Percentiles rank a stretch among this genome's conserved stretches.
Evolutionary conservation across 2,329 filamentous ascomycete genomes (phyloP).

Genomic region (Trichoderma afroharzianum): DNA sequence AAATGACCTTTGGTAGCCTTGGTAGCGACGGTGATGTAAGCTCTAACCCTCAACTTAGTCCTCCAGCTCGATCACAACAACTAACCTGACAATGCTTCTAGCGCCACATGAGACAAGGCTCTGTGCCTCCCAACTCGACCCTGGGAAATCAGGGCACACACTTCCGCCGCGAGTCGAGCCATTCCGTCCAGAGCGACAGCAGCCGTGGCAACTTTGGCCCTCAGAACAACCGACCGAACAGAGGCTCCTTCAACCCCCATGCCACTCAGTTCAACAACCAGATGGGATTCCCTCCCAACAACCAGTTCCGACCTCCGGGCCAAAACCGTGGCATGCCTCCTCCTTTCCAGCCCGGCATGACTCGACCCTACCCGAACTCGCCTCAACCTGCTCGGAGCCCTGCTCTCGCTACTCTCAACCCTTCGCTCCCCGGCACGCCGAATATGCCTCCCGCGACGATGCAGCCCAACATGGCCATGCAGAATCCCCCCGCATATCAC

Average conservation of each 20-base stretch:
- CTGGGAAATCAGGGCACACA: constrained; percentile 65
- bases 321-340: constrained; percentile 53
- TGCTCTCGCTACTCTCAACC: constrained; percentile 61
- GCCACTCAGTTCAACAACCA: constrained; percentile 44
- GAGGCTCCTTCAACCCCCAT: constrained; percentile 45
- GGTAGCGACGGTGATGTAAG: constrained; percentile 77
- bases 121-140: constrained; percentile 58
- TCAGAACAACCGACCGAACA: constrained; percentile 47
- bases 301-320: constrained; percentile 41
- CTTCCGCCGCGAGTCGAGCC: constrained; percentile 79
- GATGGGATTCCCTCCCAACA: constrained; percentile 43
- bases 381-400: constrained; percentile 65
- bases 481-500: constrained; percentile 59
- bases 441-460: constrained; percentile 61
- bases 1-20: constrained; percentile 80
- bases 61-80: background rate
- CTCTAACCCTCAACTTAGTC: constrained; percentile 4
- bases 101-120: constrained; percentile 67
- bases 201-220: constrained; percentile 53
- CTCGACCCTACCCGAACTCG: constrained; percentile 51
- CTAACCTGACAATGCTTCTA: constrained; percentile 31
- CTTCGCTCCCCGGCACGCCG: constrained; percentile 65
- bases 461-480: constrained; percentile 58
- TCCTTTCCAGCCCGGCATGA: constrained; percentile 40
- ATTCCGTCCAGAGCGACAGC: constrained; percentile 62